Evolutionary conservation across 2,329 filamentous ascomycete species (phyloP), one percentile per base, ranked within the genome.

Genomic region (Dothistroma pini): DNA sequence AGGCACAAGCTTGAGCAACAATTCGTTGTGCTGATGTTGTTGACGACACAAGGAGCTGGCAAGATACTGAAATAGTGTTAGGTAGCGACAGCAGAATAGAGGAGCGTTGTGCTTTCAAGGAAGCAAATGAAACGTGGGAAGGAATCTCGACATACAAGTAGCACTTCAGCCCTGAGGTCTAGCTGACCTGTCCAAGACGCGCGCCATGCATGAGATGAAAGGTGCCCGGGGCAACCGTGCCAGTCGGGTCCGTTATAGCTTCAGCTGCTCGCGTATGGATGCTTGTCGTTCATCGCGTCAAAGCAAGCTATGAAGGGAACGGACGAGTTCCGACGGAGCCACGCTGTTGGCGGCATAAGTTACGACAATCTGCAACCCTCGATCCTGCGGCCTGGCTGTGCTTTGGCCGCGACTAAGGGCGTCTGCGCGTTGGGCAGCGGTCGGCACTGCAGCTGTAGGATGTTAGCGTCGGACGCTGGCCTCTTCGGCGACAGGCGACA

Each of bases 301-400:
- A 29, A 60, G 61, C 56, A 57, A 22, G 55, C 38, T 56, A 38
- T 34, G 53, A 35, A 56, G 21, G 57, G 60, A 56, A 54, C 60
- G 55, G 60, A 54, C 63, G 63, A 60, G 52, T 56, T 52, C 49
- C 49, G 60, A 61, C 58, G 63, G 63, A 62, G 60, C 58, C 58
- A 60, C 53, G 29, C 35, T 59, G 53, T 59, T 57, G 63, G 56
- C 60, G 54, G 41, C 52, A 57, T 56, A 58, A 50, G 56, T 57
- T 58, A 58, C 52, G 22, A 41, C 51, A 35, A 29, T 53, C 1
- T 59, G 51, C 63, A 60, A 44, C 58, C 58, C 58, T 60, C 47
- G 38, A 61, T 63, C 63, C 63, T 63, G 58, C 63, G 63, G 63
- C 58, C 51, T 59, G 60, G 41, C 41, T 44, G 41, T 44, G 41